phyloP scores from a whole-genome alignment of 768 basidiomycete genomes.

The Rhizopogon rudus region DNA sequence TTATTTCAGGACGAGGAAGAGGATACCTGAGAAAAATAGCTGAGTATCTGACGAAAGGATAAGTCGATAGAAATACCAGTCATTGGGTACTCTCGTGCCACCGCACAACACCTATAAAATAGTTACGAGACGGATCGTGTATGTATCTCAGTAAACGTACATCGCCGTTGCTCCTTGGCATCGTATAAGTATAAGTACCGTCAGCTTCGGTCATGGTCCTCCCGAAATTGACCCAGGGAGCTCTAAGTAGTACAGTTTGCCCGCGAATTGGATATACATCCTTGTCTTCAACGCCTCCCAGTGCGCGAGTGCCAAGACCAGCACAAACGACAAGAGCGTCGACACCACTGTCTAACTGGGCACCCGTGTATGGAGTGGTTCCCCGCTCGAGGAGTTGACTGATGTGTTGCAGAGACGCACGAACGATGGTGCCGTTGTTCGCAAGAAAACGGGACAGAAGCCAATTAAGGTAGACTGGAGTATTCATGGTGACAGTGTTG shows the following conservation, averaged over 20 bases:
- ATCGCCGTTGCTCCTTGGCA: constrained; percentile 33
- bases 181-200: constrained; percentile 30
- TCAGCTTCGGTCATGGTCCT: constrained; percentile 25
- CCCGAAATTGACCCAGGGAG: constrained; percentile 44
- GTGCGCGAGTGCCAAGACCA: constrained; percentile 53
- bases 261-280: constrained; percentile 43
- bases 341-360: neutral
- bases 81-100: constrained; percentile 51
- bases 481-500: constrained; percentile 65
- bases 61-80: constrained; percentile 42
- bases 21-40: constrained; percentile 46
- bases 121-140: neutral
- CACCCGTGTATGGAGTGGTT: constrained; percentile 5
- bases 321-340: constrained; percentile 67
- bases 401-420: constrained; percentile 62
- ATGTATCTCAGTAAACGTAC: constrained; percentile 24
- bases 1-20: constrained; percentile 56
- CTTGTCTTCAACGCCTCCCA: constrained; percentile 49
- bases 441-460: constrained; percentile 54
- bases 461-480: constrained; percentile 57
- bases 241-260: constrained; percentile 38
- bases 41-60: neutral
- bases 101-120: constrained; percentile 47
- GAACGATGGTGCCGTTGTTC: constrained; percentile 57
- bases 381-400: constrained; percentile 39